Evolutionary conservation across 768 basidiomycete genomes (phyloP).

Genomic region (Dendrothele bispora): DNA sequence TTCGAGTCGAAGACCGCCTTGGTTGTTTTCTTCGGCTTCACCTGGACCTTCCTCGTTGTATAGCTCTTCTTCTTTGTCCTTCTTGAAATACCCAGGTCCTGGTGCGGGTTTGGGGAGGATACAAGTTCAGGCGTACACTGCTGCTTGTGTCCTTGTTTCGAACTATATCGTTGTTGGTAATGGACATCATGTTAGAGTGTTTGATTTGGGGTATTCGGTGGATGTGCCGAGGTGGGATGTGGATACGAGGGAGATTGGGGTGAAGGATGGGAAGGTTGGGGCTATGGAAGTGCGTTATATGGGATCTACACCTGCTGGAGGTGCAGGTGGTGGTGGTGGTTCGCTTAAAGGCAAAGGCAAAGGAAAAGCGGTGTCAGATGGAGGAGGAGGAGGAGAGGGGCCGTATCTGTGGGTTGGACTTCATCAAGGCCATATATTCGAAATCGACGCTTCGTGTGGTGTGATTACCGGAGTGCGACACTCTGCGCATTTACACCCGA

Average conservation of each 20-base stretch:
- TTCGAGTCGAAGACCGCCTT: constrained; percentile 58
- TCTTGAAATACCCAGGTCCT: too few relatives aligned
- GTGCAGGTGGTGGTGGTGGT: too few relatives aligned
- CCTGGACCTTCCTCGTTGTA: too few relatives aligned
- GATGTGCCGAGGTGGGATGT: constrained; percentile 48
- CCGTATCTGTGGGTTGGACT: constrained; percentile 83
- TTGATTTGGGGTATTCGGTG: constrained; percentile 48
- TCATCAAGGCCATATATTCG: constrained; percentile 85
- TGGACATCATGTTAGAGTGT: constrained; percentile 60
- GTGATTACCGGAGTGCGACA: constrained; percentile 61
- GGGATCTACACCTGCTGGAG: too few relatives aligned
- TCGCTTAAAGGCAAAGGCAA: too few relatives aligned
- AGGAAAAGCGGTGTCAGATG: constrained; percentile 72
- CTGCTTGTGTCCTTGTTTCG: too few relatives aligned
- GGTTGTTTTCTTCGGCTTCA: too few relatives aligned
- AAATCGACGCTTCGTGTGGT: constrained; percentile 55
- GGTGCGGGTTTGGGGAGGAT: too few relatives aligned
- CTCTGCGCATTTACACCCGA: constrained; percentile 61
- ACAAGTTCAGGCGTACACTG: too few relatives aligned
- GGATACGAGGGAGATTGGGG: constrained; percentile 61
- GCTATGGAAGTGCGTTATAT: too few relatives aligned
- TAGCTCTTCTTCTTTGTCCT: too few relatives aligned
- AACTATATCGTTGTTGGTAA: constrained; percentile 58
- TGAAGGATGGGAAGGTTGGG: constrained; percentile 71
- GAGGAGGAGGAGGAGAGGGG: constrained; percentile 52